These are phyloP conservation scores for Plantago coronopus DNA, from an alignment of 305 asterid species.

Conservation along the genomic window DNA sequence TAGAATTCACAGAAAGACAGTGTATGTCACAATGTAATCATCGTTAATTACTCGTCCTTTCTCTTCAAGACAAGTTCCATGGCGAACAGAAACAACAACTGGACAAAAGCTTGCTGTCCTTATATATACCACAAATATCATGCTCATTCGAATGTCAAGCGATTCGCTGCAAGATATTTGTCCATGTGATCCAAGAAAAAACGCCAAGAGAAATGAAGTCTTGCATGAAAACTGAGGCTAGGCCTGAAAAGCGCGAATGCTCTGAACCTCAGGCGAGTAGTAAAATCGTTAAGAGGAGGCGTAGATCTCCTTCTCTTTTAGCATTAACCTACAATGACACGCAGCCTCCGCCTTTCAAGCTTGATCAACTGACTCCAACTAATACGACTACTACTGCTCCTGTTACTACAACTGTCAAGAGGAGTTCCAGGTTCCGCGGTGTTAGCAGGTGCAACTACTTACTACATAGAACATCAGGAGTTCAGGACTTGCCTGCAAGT, in stretches of 20 bases:
- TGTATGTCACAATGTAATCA: slow-evolving; percentile 23
- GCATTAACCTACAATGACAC: slow-evolving; percentile 15
- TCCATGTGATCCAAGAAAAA: neutral
- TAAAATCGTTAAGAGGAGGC: slow-evolving; percentile 44
- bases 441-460: slow-evolving; percentile 17
- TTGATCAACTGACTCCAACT: neutral
- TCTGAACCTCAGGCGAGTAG: slow-evolving; percentile 28
- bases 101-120: neutral
- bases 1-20: slow-evolving; percentile 9
- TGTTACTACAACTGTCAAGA: slow-evolving; percentile 8
- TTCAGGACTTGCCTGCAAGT: neutral
- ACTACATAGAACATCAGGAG: neutral
- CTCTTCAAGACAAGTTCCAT: slow-evolving; percentile 14
- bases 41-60: slow-evolving; percentile 24
- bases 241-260: slow-evolving; percentile 24
- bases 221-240: slow-evolving; percentile 25
- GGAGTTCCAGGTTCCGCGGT: slow-evolving; percentile 22
- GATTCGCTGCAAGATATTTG: neutral
- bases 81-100: slow-evolving; percentile 20
- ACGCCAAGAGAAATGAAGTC: slow-evolving; percentile 22
- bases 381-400: neutral
- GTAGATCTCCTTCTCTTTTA: slow-evolving; percentile 37
- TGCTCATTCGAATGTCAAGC: neutral
- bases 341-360: slow-evolving; percentile 10
- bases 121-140: too few species aligned